Base-by-base conservation (phyloP, 2,329 filamentous ascomycete genomes). In the Penicillium psychrosexuale region DNA sequence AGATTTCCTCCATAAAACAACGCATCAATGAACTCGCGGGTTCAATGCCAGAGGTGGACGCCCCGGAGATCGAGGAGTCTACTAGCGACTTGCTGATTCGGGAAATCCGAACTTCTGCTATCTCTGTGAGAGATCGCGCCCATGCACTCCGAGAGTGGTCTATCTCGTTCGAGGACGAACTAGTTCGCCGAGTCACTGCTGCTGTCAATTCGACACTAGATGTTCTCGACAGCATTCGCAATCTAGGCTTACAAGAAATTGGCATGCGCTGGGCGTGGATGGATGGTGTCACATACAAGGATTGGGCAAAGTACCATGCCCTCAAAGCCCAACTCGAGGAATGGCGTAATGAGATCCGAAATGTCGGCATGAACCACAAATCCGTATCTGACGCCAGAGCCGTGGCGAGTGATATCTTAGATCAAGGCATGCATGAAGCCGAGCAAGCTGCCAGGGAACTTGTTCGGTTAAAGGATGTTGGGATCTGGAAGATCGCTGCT, bases 251-350 rank as follows among this genome's bases (percentile, higher is more conserved):
- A 33, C 90, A 96, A 70, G 90, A 95, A 71, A 91, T 97, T 51
- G 92, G 92, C 53, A 93, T 95, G 85, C 82, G 77, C 56, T 99
- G 94, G 92, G 91, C 93, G 12, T 96, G 90, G 87, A 94, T 91
- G 77, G 91, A 97, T 55, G 91, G 91, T 31, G 84, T 99, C 58
- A 96, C 93, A 1, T 97, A 99, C 80, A 92, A 95, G 72, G 91
- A 99, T 72, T 99, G 94, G 94, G 85, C 88, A 56, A 94, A 93
- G 71, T 99, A 96, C 69, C 91, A 97, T 71, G 85, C 89, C 56
- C 80, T 99, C 55, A 95, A 90, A 77, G 84, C 83, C 51, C 87
- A 89, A 12, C 89, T 97, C 49, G 86, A 88, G 45, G 85, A 90
- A 66, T 97, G 93, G 91, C 88, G 90, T 52, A 80, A 84, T 34